These are phyloP conservation scores for Coemansia sp. DNA, from an alignment of 192 early-diverging fungal species.

Conservation along the genomic window DNA sequence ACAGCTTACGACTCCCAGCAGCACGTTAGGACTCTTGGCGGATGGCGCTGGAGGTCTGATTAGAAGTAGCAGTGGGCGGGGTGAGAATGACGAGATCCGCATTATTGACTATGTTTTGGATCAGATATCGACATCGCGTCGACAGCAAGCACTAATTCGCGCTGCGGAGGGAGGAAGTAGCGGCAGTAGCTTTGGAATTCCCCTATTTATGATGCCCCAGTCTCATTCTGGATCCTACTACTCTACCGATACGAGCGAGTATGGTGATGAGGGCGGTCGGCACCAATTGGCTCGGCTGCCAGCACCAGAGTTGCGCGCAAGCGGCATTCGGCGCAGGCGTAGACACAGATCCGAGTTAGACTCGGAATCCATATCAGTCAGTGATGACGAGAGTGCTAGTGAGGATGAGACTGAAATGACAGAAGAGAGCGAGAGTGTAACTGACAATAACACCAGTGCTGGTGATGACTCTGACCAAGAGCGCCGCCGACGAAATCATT, in stretches of 20 bases:
- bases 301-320: not conserved
- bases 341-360: not conserved
- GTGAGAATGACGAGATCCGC: conserved; percentile 30
- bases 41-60: not conserved
- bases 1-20: not conserved
- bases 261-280: not conserved
- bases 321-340: not conserved
- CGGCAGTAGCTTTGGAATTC: conserved; percentile 28
- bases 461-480: not conserved
- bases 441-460: not conserved
- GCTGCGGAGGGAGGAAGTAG: not conserved
- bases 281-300: not conserved
- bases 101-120: conserved; percentile 50
- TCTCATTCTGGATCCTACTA: not conserved
- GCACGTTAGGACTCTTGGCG: not conserved
- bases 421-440: not conserved
- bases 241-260: not conserved
- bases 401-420: not conserved
- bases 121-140: conserved; percentile 44
- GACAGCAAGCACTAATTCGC: conserved; percentile 19
- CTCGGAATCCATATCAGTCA: not conserved
- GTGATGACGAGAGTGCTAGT: not conserved
- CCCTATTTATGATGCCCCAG: conserved; percentile 43
- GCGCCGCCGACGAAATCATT: not conserved
- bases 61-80: conserved; percentile 19